A percentile compares a stretch with the other conserved stretches of the same genome.
phyloP scores from a whole-genome alignment of 148 eudicot genomes.

The Nepenthes gracilis region DNA sequence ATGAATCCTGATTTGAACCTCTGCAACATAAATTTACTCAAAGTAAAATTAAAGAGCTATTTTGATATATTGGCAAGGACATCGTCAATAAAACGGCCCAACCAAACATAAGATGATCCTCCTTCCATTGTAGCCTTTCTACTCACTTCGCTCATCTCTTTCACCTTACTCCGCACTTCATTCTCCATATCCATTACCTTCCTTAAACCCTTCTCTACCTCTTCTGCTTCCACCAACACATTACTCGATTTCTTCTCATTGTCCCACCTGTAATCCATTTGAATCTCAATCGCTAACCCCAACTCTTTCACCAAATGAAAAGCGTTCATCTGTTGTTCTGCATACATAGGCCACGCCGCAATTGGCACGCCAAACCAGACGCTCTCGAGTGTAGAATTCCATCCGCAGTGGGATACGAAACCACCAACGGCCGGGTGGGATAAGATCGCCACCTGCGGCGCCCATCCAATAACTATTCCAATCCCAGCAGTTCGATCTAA shows the following conservation, averaged over 20 bases:
- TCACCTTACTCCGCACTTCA: neutral
- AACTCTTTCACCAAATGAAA: neutral
- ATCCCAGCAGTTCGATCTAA: conserved; percentile 3
- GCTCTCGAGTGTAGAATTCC: conserved; percentile 9
- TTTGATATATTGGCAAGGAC: neutral
- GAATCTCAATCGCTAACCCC: conserved; percentile 10
- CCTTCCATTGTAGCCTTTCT: conserved; percentile 1
- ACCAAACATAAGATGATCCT: conserved; percentile 1
- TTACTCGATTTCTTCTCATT: neutral
- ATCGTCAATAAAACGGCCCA: neutral
- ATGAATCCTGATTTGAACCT: too few relatives aligned
- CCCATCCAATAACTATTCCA: neutral
- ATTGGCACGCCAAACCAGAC: conserved; percentile 11
- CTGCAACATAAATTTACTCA: too few relatives aligned
- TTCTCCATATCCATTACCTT: conserved; percentile 1
- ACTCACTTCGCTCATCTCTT: neutral
- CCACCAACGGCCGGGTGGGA: neutral
- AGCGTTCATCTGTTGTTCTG: conserved; percentile 13
- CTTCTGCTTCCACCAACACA: neutral
- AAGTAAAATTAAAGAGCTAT: too few relatives aligned
- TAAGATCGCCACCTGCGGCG: neutral
- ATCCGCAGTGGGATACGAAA: neutral
- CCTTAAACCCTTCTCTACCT: conserved; percentile 1
- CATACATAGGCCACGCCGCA: conserved; percentile 8
- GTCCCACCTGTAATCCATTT: conserved; percentile 3